These are phyloP conservation scores for Solanum microdontum DNA, from an alignment of 257 asterid species.

Conservation along the genomic window DNA sequence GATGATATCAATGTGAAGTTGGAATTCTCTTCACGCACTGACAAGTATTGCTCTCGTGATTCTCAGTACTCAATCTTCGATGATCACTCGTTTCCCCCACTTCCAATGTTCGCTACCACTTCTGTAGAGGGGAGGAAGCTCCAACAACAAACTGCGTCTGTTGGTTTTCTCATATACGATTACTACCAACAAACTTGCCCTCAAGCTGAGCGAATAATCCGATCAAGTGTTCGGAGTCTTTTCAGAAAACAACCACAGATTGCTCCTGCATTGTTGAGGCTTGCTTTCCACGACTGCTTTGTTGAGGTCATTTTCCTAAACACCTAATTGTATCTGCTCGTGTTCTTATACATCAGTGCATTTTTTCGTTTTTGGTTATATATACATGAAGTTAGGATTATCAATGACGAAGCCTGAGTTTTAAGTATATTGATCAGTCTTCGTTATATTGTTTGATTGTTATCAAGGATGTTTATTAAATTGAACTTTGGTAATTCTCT, in stretches of 20 bases:
- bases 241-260: conserved; percentile 11
- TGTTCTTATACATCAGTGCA: neutral
- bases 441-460: neutral
- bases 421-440: neutral
- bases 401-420: neutral
- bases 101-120: neutral
- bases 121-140: neutral
- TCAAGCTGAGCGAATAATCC: conserved; percentile 36
- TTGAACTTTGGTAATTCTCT: neutral
- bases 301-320: conserved; percentile 28
- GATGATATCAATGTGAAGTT: conserved; percentile 17
- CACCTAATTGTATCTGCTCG: neutral
- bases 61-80: neutral
- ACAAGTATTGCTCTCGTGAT: neutral
- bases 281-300: conserved; percentile 61
- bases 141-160: conserved; percentile 1
- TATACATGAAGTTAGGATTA: neutral
- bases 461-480: neutral
- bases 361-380: neutral
- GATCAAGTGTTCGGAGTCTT: conserved; percentile 27
- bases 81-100: neutral
- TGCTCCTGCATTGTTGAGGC: conserved; percentile 51
- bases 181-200: conserved; percentile 52
- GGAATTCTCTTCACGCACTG: neutral
- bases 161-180: conserved; percentile 28